Conservation (phyloP, 768 basidiomycete genomes). For the Tylopilus balloui region DNA sequence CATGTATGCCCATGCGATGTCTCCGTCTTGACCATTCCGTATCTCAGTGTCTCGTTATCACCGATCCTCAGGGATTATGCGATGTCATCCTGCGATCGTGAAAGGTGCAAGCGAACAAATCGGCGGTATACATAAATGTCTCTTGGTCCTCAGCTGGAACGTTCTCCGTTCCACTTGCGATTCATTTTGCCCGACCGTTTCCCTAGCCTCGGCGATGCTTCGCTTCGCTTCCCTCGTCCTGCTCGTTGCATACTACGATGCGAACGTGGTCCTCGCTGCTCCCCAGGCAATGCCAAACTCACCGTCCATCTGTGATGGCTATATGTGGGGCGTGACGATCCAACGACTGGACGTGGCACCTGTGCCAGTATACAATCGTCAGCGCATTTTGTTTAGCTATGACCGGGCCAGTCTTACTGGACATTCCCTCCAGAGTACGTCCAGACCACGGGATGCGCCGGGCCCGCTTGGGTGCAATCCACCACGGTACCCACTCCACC, state of each 20-base stretch:
- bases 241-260: not conserved
- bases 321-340: conserved; percentile 17
- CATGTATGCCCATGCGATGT: not conserved
- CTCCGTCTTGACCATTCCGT: not conserved
- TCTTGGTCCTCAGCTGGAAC: not conserved
- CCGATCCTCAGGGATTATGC: not conserved
- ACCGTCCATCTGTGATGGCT: conserved; percentile 8
- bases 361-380: conserved; percentile 16
- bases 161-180: not conserved
- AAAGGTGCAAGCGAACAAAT: not conserved
- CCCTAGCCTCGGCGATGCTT: not conserved
- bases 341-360: not conserved
- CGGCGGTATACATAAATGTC: conserved; percentile 15
- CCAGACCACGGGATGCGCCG: conserved; percentile 3
- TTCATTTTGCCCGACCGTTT: not conserved
- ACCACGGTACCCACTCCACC: conserved; percentile 19
- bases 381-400: not conserved
- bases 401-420: not conserved
- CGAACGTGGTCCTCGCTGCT: not conserved
- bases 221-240: conserved; percentile 1
- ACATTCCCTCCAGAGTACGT: conserved; percentile 10
- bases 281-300: not conserved
- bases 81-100: not conserved
- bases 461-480: conserved; percentile 16
- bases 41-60: not conserved